Evolutionary conservation across 805 yeast genomes (phyloP), one percentile per base, ranked within the genome.

Genomic region (Metschnikowia amazonensis): DNA sequence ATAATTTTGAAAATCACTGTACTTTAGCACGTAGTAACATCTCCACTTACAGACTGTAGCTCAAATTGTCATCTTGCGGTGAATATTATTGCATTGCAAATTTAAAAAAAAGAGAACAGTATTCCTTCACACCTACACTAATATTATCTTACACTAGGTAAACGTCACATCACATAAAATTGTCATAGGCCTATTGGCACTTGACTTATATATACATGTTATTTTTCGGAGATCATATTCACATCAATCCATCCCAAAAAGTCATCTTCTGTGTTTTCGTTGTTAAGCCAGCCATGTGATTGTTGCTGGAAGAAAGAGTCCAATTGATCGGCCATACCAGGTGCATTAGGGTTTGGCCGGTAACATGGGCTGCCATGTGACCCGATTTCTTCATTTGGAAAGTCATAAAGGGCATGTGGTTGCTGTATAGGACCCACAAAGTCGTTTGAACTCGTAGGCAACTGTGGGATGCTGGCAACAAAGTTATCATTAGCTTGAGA

Each of bases 231-330:
- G 7, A 54, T 46, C 57, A 62, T 57, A 57, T 84, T 84, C 62
- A 82, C 81, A 60, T 88, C 96, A 70, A 90, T 86, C 96, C 96
- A 90, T 10, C 97, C 97, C 38, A 90, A 69, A 58, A 90, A 85
- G 60, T 90, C 97, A 59, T 90, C 97, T 43, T 82, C 87, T 27
- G 67, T 70, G 45, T 65, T 59, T 42, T 65, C 68, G 45, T 81
- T 83, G 59, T 87, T 89, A 60, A 83, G 76, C 96, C 95, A 88
- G 25, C 89, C 90, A 28, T 83, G 80, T 23, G 89, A 85, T 55
- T 86, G 94, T 62, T 84, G 89, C 60, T 84, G 89, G 65, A 86
- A 81, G 53, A 86, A 84, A 16, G 73, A 72, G 55, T 84, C 82
- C 57, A 81, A 64, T 44, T 62, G 72, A 48, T 55, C 66, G 14